Evolutionary conservation across 345 rosid species (phyloP).

Genomic region (Mangifera indica): DNA sequence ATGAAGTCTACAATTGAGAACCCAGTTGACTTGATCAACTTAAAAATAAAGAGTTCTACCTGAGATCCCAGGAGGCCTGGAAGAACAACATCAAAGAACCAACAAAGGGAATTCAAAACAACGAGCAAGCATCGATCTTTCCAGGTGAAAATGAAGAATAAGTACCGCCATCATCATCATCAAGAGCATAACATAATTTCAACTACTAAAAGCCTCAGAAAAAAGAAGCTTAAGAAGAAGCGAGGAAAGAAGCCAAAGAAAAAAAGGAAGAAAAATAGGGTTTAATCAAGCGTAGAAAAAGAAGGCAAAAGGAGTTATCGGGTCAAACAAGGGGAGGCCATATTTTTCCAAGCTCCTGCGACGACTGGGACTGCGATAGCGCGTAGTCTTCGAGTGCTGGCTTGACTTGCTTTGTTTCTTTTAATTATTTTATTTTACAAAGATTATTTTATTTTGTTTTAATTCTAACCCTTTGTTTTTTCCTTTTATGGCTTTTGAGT

Average conservation of each 20-base stretch:
- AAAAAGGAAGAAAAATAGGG: not conserved
- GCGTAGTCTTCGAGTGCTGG: slow-evolving; percentile 16
- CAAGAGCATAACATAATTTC: slow-evolving; percentile 7
- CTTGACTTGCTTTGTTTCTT: not conserved
- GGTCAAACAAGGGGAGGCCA: slow-evolving; percentile 30
- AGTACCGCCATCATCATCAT: not conserved
- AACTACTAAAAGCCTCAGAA: not conserved
- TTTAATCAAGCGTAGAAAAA: not conserved
- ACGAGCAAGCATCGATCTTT: slow-evolving; percentile 9
- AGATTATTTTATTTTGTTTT: no score
- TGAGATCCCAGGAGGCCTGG: no score
- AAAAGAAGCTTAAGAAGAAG: not conserved
- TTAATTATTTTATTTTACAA: not conserved
- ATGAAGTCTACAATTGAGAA: no score
- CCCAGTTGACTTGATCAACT: no score
- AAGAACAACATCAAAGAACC: no score
- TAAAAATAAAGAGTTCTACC: no score
- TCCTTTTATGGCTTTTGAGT: no score
- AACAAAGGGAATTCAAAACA: no score
- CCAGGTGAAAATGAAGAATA: slow-evolving; percentile 10
- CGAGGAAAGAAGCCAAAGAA: not conserved
- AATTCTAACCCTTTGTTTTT: no score
- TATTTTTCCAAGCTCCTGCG: slow-evolving; percentile 17
- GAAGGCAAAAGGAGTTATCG: not conserved
- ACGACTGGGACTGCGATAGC: slow-evolving; percentile 26